Evolutionary conservation across 345 rosid genomes (phyloP).

Genomic region (Moringa oleifera): DNA sequence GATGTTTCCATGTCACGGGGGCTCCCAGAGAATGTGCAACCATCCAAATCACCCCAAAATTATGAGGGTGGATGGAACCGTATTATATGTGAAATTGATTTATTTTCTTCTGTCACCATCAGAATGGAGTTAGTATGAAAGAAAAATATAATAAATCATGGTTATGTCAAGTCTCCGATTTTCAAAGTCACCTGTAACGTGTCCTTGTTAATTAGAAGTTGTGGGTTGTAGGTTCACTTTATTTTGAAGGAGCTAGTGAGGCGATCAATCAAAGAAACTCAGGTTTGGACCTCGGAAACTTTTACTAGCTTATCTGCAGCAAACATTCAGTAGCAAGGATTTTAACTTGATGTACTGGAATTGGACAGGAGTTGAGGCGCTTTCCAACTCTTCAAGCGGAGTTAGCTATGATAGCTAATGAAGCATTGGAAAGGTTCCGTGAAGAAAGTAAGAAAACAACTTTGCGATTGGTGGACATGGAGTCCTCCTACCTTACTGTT

Average conservation of each 20-base stretch:
- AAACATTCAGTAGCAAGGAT: not conserved
- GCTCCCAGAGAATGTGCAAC: too few species aligned
- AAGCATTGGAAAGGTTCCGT: slow-evolving; percentile 53
- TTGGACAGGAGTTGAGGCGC: slow-evolving; percentile 51
- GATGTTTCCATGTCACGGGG: not conserved
- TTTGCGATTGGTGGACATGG: slow-evolving; percentile 64
- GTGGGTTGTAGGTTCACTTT: slow-evolving; percentile 46
- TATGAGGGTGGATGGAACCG: not conserved
- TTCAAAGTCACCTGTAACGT: not conserved
- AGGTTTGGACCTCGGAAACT: slow-evolving; percentile 29
- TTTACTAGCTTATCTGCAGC: not conserved
- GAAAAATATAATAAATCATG: too few species aligned
- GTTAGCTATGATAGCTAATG: slow-evolving; percentile 38
- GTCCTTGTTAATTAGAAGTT: not conserved
- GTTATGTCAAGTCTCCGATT: too few species aligned
- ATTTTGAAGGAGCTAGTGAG: slow-evolving; percentile 61
- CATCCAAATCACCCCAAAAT: not conserved
- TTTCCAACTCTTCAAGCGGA: slow-evolving; percentile 65
- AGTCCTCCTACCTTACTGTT: slow-evolving; percentile 58
- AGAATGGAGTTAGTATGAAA: too few species aligned
- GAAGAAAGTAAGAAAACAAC: slow-evolving; percentile 53
- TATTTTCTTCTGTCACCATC: too few species aligned
- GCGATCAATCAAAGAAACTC: slow-evolving; percentile 52
- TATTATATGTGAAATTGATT: too few species aligned
- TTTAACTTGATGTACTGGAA: not conserved